Evolutionary conservation across 495 filamentous ascomycete species (phyloP).

Genomic region (Evansstolkia leycettana): DNA sequence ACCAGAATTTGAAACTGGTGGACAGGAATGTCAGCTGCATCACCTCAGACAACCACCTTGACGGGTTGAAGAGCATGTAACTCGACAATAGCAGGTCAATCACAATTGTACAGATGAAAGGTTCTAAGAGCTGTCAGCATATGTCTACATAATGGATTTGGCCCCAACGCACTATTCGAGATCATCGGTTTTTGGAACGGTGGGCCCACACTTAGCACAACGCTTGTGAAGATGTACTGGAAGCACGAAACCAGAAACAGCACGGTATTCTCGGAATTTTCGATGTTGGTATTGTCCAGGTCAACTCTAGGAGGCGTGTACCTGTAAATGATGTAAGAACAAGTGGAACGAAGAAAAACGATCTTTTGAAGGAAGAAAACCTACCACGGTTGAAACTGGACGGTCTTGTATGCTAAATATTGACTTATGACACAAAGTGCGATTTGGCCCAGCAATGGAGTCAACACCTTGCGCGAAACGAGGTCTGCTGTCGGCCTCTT

Average conservation of each 20-base stretch:
- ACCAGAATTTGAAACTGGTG: slow-evolving; percentile 53
- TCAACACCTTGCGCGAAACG: slow-evolving; percentile 86
- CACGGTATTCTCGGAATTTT: slow-evolving; percentile 84
- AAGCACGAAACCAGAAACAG: slow-evolving; percentile 85
- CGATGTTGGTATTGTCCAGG: slow-evolving; percentile 63
- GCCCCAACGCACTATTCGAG: slow-evolving; percentile 53
- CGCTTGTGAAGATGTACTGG: slow-evolving; percentile 82
- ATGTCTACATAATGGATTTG: slow-evolving; percentile 1
- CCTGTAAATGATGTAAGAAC: slow-evolving; percentile 34
- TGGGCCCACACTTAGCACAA: slow-evolving; percentile 78
- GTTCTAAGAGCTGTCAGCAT: slow-evolving; percentile 37
- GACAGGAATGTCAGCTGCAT: slow-evolving; percentile 82
- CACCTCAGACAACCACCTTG: slow-evolving; percentile 48
- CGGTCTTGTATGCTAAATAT: slow-evolving; percentile 54
- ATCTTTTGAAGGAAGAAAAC: slow-evolving; percentile 1
- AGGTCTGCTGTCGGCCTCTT: slow-evolving; percentile 89
- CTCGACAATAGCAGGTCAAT: slow-evolving; percentile 48
- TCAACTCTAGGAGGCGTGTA: slow-evolving; percentile 69
- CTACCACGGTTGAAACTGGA: slow-evolving; percentile 69
- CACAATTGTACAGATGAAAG: slow-evolving; percentile 69
- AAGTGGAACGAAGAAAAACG: too few relatives aligned
- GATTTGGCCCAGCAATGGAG: slow-evolving; percentile 83
- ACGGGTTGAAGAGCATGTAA: slow-evolving; percentile 70
- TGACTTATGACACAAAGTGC: slow-evolving; percentile 71
- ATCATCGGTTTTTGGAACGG: slow-evolving; percentile 78